Evolutionary conservation across 2,329 filamentous ascomycete genomes (phyloP).

Genomic region (Didymella segeticola): DNA sequence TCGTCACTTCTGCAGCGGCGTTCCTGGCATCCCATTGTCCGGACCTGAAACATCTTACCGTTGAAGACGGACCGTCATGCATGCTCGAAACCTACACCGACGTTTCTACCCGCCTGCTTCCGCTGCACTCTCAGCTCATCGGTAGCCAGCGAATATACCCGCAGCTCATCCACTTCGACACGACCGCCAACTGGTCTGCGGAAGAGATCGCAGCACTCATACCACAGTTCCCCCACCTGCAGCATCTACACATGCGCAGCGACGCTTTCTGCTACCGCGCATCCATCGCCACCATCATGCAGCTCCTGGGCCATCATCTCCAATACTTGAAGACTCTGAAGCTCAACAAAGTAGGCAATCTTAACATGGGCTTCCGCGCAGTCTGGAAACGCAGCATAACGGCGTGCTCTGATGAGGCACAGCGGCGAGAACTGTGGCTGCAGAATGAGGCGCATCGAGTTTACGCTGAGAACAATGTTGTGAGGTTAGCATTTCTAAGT

Average conservation of each 20-base stretch:
- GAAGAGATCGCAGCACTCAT: constrained; percentile 18
- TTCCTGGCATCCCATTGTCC: constrained; percentile 24
- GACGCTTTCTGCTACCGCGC: constrained; percentile 25
- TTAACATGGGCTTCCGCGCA: constrained; percentile 25
- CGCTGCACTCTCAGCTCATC: not conserved
- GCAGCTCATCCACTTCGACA: constrained; percentile 19
- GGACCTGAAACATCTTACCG: constrained; percentile 10
- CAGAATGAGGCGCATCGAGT: constrained; percentile 22
- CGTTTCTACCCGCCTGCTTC: constrained; percentile 9
- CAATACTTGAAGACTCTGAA: constrained; percentile 10
- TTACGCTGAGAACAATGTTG: constrained; percentile 23
- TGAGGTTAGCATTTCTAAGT: constrained; percentile 16
- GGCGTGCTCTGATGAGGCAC: constrained; percentile 15
- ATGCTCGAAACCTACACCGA: constrained; percentile 21
- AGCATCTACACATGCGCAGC: constrained; percentile 19
- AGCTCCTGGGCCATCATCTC: constrained; percentile 10
- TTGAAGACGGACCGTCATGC: constrained; percentile 20
- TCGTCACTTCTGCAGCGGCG: constrained; percentile 16
- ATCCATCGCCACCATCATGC: constrained; percentile 15
- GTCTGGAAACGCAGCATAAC: constrained; percentile 24
- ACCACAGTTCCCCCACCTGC: constrained; percentile 12
- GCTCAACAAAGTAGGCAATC: constrained; percentile 19
- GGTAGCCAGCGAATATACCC: not conserved
- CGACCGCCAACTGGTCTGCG: constrained; percentile 21
- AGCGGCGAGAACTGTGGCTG: constrained; percentile 19